Evolutionary conservation across 2,329 filamentous ascomycete genomes (phyloP).

Genomic region (Orbilia ellipsospora): DNA sequence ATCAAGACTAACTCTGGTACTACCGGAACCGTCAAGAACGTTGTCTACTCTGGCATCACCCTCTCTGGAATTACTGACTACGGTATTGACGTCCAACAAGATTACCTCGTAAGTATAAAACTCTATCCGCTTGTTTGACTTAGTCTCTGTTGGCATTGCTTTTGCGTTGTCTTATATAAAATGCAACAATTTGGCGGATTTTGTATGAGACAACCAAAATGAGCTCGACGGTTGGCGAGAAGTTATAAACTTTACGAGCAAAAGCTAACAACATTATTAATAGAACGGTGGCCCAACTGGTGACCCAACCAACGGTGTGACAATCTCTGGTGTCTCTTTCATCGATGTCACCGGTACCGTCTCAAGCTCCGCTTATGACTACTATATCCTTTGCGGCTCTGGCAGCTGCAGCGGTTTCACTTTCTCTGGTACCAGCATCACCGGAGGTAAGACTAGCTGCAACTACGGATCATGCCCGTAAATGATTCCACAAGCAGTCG

Average conservation of each 20-base stretch:
- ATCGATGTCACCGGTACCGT: constrained; percentile 31
- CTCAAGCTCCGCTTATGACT: constrained; percentile 61
- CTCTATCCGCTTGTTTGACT: neutral
- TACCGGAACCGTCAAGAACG: constrained; percentile 64
- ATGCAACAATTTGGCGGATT: no score
- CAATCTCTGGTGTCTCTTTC: constrained; percentile 19
- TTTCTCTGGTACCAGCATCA: constrained; percentile 66
- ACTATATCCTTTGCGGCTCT: constrained; percentile 68
- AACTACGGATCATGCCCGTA: constrained; percentile 36
- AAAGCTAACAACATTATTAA: neutral
- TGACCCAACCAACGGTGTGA: constrained; percentile 27
- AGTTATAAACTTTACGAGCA: neutral
- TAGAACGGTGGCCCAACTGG: constrained; percentile 39
- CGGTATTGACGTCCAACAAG: constrained; percentile 37
- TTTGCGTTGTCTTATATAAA: no score
- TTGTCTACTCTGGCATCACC: constrained; percentile 65
- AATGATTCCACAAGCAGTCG: neutral
- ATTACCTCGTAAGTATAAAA: constrained; percentile 26
- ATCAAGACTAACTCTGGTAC: constrained; percentile 67
- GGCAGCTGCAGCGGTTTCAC: constrained; percentile 68
- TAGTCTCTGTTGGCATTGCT: no score
- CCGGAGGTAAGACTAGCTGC: constrained; percentile 65
- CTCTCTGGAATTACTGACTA: constrained; percentile 58
- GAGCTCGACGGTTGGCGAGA: no score
- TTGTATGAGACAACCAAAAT: no score